Conservation (phyloP, 306 rosid species). For the Quercus dentata region DNA sequence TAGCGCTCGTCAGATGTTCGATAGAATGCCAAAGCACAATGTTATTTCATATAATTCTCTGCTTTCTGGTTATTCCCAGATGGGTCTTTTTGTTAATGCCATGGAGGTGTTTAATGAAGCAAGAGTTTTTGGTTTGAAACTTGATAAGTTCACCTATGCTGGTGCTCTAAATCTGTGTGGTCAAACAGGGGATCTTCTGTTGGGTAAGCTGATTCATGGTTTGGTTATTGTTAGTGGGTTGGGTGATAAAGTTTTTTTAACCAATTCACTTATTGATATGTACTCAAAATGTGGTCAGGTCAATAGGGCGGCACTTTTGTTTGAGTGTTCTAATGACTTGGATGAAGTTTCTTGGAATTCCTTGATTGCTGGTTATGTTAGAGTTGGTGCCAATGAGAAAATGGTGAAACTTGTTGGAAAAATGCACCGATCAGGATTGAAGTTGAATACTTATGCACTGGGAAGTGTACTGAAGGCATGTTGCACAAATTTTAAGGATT, state of each 20-base stretch:
- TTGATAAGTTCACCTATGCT: slow-evolving; percentile 46
- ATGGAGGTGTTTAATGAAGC: slow-evolving; percentile 32
- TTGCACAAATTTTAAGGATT: slow-evolving; percentile 18
- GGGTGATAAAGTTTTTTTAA: slow-evolving; percentile 15
- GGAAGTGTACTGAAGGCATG: slow-evolving; percentile 55
- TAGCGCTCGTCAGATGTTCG: slow-evolving; percentile 27
- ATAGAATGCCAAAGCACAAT: slow-evolving; percentile 35
- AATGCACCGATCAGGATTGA: slow-evolving; percentile 45
- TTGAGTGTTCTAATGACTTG: slow-evolving; percentile 30
- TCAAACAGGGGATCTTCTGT: slow-evolving; percentile 20
- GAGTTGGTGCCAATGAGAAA: slow-evolving; percentile 27
- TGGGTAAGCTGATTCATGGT: slow-evolving; percentile 48
- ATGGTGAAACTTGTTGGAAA: slow-evolving; percentile 25
- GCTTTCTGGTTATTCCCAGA: slow-evolving; percentile 34
- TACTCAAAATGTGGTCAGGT: slow-evolving; percentile 45
- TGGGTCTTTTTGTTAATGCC: slow-evolving; percentile 18
- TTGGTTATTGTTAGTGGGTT: slow-evolving; percentile 33
- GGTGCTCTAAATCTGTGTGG: slow-evolving; percentile 34
- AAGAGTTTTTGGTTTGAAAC: slow-evolving; percentile 22
- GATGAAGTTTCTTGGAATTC: slow-evolving; percentile 64
- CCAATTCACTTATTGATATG: slow-evolving; percentile 54
- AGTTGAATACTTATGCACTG: slow-evolving; percentile 44
- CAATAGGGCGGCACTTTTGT: slow-evolving; percentile 41
- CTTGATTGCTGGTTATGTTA: slow-evolving; percentile 46
- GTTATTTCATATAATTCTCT: slow-evolving; percentile 33